Evolutionary conservation across 257 asterid species (phyloP).

Genomic region (Lithospermum erythrorhizon): DNA sequence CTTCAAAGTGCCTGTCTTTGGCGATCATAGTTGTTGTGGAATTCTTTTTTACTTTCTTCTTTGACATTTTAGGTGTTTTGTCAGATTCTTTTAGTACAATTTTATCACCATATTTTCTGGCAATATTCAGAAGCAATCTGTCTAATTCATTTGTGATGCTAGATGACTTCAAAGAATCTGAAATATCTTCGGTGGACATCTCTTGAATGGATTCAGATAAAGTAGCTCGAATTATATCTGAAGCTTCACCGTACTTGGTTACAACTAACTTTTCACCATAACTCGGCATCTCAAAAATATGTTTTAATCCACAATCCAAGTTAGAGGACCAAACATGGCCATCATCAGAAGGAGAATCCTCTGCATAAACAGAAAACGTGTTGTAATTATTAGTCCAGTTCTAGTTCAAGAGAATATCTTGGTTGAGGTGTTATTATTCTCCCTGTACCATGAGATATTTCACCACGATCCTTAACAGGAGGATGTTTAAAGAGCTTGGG

Average conservation of each 20-base stretch:
- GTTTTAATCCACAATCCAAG: slow-evolving; percentile 54
- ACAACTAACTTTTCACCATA: slow-evolving; percentile 35
- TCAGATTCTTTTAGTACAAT: slow-evolving; percentile 60
- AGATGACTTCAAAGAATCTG: slow-evolving; percentile 17
- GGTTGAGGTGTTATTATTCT: neutral
- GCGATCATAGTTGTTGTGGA: slow-evolving; percentile 29
- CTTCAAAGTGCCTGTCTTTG: slow-evolving; percentile 24
- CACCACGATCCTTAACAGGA: too few species aligned
- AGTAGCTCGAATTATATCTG: slow-evolving; percentile 34
- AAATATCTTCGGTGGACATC: slow-evolving; percentile 21
- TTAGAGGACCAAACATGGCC: slow-evolving; percentile 20
- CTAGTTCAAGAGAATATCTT: neutral
- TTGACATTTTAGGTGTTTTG: slow-evolving; percentile 52
- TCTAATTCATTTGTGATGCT: slow-evolving; percentile 25
- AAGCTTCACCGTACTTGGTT: slow-evolving; percentile 43
- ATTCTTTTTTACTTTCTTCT: slow-evolving; percentile 44
- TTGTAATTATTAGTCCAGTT: neutral
- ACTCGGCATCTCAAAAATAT: slow-evolving; percentile 33
- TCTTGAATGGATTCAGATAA: slow-evolving; percentile 27
- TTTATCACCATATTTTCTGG: slow-evolving; percentile 59
- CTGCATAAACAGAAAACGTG: slow-evolving; percentile 31
- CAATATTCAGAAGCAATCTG: slow-evolving; percentile 31
- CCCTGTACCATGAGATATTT: too few species aligned
- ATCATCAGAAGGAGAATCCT: slow-evolving; percentile 20
- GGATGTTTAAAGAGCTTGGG: too few species aligned